These are phyloP conservation scores for Anisodus acutangulus DNA, from an alignment of 257 asterid species.

Conservation along the genomic window DNA sequence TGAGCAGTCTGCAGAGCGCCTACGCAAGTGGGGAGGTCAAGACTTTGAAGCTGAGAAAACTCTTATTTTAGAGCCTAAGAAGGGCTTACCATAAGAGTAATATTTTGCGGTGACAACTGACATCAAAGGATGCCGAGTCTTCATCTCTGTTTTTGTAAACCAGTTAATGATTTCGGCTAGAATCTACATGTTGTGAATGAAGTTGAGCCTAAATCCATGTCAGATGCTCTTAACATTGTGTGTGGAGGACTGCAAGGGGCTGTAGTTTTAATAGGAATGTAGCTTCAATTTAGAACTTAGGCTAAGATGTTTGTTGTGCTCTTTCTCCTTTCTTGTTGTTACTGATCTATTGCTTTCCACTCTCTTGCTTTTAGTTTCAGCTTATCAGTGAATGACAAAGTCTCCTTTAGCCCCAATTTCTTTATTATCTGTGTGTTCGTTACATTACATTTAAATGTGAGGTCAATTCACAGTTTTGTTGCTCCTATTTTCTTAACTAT, in stretches of 20 bases:
- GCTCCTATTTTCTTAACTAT: too few species aligned
- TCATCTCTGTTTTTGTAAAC: neutral
- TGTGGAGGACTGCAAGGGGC: neutral
- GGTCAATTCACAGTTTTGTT: neutral
- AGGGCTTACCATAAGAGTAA: neutral
- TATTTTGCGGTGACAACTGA: neutral
- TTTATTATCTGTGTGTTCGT: neutral
- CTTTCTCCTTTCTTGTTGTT: neutral
- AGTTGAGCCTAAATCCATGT: too few species aligned
- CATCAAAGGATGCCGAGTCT: neutral
- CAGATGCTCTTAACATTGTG: neutral
- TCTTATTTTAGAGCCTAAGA: neutral
- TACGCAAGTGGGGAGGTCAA: constrained; percentile 73
- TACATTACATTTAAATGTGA: neutral
- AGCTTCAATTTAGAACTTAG: neutral
- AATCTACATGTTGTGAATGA: neutral
- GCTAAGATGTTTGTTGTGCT: neutral
- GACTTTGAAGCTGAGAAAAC: constrained; percentile 26
- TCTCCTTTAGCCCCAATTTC: neutral
- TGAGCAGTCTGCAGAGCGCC: constrained; percentile 61
- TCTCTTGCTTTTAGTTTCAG: neutral
- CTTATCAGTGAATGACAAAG: neutral
- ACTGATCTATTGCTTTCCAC: neutral
- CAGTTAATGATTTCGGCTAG: neutral
- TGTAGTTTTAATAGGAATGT: neutral